Percentiles rank a stretch among this genome's conserved stretches.
These are phyloP conservation scores for Flammula alnicola DNA, from an alignment of 1,284 basidiomycete species.

Conservation along the genomic window DNA sequence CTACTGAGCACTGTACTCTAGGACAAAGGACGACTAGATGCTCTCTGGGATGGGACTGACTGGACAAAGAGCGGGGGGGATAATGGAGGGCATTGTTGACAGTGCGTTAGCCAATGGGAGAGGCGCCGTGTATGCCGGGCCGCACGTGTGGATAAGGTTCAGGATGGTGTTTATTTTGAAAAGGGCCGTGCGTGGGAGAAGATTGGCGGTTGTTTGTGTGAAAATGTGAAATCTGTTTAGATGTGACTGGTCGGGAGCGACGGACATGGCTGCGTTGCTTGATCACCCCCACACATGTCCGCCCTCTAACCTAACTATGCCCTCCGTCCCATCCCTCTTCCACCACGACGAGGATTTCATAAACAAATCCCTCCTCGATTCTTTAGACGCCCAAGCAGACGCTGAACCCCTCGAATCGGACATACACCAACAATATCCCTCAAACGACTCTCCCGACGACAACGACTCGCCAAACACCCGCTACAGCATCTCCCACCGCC, in stretches of 20 bases:
- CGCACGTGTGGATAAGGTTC: conserved; percentile 43
- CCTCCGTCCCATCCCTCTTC: conserved; percentile 53
- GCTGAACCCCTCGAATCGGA: conserved; percentile 67
- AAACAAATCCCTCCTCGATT: conserved; percentile 80
- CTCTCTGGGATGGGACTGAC: no score
- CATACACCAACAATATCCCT: no score
- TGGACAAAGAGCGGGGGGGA: no score
- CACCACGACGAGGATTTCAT: conserved; percentile 78
- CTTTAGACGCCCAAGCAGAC: conserved; percentile 79
- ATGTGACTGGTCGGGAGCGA: conserved; percentile 21
- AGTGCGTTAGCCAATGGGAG: conserved; percentile 27
- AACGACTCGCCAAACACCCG: conserved; percentile 10
- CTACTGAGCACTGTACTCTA: no score
- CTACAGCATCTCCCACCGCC: conserved; percentile 45
- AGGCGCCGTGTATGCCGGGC: conserved; percentile 23
- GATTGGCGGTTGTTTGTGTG: no score
- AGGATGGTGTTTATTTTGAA: conserved; percentile 40
- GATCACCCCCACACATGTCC: conserved; percentile 21
- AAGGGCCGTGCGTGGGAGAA: conserved; percentile 49
- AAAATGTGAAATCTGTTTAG: conserved; percentile 7
- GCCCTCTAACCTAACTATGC: conserved; percentile 56
- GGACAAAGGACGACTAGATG: no score
- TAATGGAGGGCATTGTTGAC: no score
- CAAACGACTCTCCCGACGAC: conserved; percentile 54
- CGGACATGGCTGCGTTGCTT: conserved; percentile 34